These are phyloP conservation scores for Backusella mclennaniae DNA, from an alignment of 192 early-diverging fungal genomes.

Conservation along the genomic window DNA sequence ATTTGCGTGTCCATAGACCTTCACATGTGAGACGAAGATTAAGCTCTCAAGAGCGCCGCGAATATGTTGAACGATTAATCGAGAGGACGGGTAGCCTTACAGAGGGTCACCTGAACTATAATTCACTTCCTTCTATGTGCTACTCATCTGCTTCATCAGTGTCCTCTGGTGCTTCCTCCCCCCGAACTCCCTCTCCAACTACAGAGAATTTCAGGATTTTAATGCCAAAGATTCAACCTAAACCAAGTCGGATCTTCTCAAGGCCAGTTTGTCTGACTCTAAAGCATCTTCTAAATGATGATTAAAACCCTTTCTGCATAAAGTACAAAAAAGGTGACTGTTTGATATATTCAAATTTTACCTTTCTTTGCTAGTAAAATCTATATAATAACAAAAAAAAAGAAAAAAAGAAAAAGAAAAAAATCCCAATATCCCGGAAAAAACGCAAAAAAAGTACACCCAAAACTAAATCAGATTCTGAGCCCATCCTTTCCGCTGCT, in stretches of 20 bases:
- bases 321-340: neutral
- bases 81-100: neutral
- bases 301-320: neutral
- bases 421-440: neutral
- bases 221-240: neutral
- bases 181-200: neutral
- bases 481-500: neutral
- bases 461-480: neutral
- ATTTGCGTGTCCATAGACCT: constrained; percentile 11
- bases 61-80: constrained; percentile 9
- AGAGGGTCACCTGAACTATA: neutral
- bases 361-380: neutral
- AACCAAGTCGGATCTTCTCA: neutral
- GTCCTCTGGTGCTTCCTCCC: neutral
- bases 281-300: constrained; percentile 3
- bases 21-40: neutral
- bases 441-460: neutral
- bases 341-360: neutral
- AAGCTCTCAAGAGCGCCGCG: neutral
- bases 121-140: constrained; percentile 4
- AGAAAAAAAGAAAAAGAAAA: neutral
- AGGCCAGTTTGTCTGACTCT: neutral
- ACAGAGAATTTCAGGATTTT: neutral
- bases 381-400: neutral
- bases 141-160: constrained; percentile 6